Evolutionary conservation across 176 grass and related monocot species (phyloP), one percentile per base, ranked within the genome.

Genomic region (Canna indica): DNA sequence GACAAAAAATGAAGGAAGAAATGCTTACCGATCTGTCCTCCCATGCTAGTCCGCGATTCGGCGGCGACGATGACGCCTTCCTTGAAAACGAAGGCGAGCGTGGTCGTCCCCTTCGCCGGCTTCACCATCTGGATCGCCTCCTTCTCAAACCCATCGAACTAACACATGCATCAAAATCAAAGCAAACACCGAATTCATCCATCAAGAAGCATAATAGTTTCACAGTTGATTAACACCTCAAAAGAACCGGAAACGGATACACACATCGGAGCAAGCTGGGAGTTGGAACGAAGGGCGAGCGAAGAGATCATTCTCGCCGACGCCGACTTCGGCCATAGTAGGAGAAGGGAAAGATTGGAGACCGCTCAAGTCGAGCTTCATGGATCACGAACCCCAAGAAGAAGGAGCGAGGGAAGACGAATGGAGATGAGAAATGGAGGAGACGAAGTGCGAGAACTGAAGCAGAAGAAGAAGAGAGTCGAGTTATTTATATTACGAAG

Each of bases 41-140:
- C 88, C 91, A 96, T 96, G 78, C 91, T 91, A 65, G 91, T 88
- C 10, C 91, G 59, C 47, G 91, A 96, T 76, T 96, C 88, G 36
- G 91, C 91, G 22, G 88, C 91, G 60, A 96, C 91, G 64, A 96
- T 96, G 65, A 96, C 85, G 20, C 92, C 88, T 64, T 87, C 83
- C 72, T 91, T 87, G 79, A 96, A 96, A 75, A 91, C 86, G 75
- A 96, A 91, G 2, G 91, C 83, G 29, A 96, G 91, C 56, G 91
- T 96, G 50, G 91, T 91, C 25, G 91, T 88, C 0, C 91, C 91
- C 71, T 82, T 88, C 35, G 87, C 87, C 5, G 79, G 75, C 58
- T 96, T 91, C 50, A 91, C 10, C 74, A 81, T 69, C 34, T 74
- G 54, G 80, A 88, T 91, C 28, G 76, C 77, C 29, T 62, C 58